Percentiles rank a stretch among this genome's conserved stretches.
Evolutionary conservation across 352 stramenopile species (phyloP).

Genomic region (Lagenidium giganteum): DNA sequence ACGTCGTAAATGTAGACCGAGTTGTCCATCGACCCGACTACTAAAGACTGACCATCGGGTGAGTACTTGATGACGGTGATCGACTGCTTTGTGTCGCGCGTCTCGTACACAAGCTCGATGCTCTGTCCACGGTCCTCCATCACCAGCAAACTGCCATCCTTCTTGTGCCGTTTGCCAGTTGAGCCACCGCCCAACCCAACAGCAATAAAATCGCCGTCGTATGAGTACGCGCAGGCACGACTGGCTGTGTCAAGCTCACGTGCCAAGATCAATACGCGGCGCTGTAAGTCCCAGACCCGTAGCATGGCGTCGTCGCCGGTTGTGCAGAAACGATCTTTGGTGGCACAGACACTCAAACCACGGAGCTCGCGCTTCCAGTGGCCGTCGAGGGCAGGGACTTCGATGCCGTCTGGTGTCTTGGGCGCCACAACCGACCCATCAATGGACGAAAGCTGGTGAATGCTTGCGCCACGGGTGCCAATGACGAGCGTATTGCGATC

Average conservation of each 20-base stretch:
- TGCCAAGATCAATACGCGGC: slow-evolving; percentile 34
- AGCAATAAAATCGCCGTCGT: slow-evolving; percentile 72
- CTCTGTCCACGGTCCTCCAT: slow-evolving; percentile 62
- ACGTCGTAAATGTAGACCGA: slow-evolving; percentile 90
- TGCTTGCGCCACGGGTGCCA: slow-evolving; percentile 38
- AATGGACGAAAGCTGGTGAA: slow-evolving; percentile 40
- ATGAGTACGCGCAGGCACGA: slow-evolving; percentile 77
- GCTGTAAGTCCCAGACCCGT: slow-evolving; percentile 71
- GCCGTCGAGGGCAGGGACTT: slow-evolving; percentile 25
- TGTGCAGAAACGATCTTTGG: slow-evolving; percentile 70
- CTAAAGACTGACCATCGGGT: slow-evolving; percentile 79
- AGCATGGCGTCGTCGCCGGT: slow-evolving; percentile 81
- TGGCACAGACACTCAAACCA: slow-evolving; percentile 73
- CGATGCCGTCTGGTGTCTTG: slow-evolving; percentile 22
- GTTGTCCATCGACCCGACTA: slow-evolving; percentile 80
- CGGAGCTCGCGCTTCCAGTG: slow-evolving; percentile 77
- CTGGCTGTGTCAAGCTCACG: slow-evolving; percentile 65
- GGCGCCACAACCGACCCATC: slow-evolving; percentile 26
- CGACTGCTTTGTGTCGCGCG: slow-evolving; percentile 73
- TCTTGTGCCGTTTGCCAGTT: slow-evolving; percentile 63
- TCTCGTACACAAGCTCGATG: slow-evolving; percentile 76
- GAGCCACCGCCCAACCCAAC: slow-evolving; percentile 72
- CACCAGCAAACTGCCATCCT: slow-evolving; percentile 85
- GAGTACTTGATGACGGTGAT: slow-evolving; percentile 74
- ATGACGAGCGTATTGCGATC: slow-evolving; percentile 31